Evolutionary conservation across 495 filamentous ascomycete species (phyloP).

Genomic region (Staphylotrichum tortipilum): DNA sequence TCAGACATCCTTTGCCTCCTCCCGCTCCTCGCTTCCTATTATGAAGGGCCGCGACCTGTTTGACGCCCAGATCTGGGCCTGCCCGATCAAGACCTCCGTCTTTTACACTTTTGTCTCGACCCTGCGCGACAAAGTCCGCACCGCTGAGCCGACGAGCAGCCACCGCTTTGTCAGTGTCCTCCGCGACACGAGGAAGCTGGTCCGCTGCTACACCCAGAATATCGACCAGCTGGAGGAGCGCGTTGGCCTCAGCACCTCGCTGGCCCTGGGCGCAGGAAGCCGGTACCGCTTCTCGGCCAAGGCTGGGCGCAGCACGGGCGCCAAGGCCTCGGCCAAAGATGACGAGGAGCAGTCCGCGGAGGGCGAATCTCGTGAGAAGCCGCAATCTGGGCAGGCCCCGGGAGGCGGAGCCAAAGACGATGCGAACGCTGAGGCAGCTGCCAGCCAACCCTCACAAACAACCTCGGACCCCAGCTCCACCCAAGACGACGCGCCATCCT

Average conservation of each 20-base stretch:
- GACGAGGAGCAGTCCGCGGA: neutral
- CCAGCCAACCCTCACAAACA: neutral
- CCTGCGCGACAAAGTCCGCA: constrained; percentile 48
- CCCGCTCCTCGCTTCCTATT: constrained; percentile 35
- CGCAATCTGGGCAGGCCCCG: neutral
- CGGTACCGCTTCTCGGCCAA: constrained; percentile 35
- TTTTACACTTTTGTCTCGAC: constrained; percentile 62
- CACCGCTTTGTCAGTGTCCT: constrained; percentile 57
- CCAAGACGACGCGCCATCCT: neutral
- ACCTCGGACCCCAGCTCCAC: neutral
- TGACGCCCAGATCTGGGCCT: constrained; percentile 55
- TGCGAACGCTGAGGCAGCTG: neutral
- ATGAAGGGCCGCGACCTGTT: constrained; percentile 61
- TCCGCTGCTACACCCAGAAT: constrained; percentile 63
- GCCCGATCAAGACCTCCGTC: constrained; percentile 52
- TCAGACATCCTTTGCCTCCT: constrained; percentile 29
- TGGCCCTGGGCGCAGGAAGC: constrained; percentile 49
- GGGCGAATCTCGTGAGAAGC: neutral
- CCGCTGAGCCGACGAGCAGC: constrained; percentile 45
- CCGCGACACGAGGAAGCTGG: constrained; percentile 51
- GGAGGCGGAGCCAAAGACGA: neutral
- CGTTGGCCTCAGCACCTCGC: constrained; percentile 47
- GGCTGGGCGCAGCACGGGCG: constrained; percentile 13
- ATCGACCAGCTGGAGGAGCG: constrained; percentile 62
- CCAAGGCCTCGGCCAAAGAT: constrained; percentile 7